Base-by-base conservation (phyloP, 306 rosid species). In the Malus orientalis region DNA sequence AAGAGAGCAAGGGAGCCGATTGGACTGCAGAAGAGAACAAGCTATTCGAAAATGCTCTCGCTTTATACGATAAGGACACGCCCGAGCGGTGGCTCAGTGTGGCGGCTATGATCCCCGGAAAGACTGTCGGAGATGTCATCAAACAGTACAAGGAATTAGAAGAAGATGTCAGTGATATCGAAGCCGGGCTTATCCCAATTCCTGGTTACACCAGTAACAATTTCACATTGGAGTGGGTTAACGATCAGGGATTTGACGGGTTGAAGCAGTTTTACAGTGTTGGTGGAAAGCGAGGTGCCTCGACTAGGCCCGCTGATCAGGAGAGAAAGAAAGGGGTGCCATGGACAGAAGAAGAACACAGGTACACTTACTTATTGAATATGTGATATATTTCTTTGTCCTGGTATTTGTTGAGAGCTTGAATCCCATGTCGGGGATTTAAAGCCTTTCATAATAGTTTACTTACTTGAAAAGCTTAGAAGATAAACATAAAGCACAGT, bases 321-420 rank as follows among this genome's bases (percentile, higher is more conserved):
- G 98, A 93, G 76, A 86, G 96, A 85, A 93, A 93, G 83, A 91
- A 89, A 87, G 98, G 98, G 27, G 90, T 91, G 19, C 96, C 98
- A 25, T 93, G 98, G 97, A 90, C 96, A 16, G 97, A 92, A 83
- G 93, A 90, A 73, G 97, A 92, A 74, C 97, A 93, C 85, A 93
- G 97, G 98, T 93, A 86, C 91, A 86, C 64, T n/a, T 84, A 2
- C 70, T 29, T 36, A 19, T 4, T 66, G 70, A 66, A 20, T 3
- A 8, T 61, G 11, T 30, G 7, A 18, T 32, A 44, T 32, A 22
- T 61, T 58, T 38, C 4, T 23, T 60, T 36, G 47, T 51, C 40
- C 29, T 16, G 27, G 11, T 36, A 58, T 15, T 51, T 51, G 20
- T 51, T 51, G 55, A 51, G 55, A 51, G 55, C 18, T 18, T 51